Conservation (phyloP, 2,329 filamentous ascomycete species). For the Diaporthe sp. region DNA sequence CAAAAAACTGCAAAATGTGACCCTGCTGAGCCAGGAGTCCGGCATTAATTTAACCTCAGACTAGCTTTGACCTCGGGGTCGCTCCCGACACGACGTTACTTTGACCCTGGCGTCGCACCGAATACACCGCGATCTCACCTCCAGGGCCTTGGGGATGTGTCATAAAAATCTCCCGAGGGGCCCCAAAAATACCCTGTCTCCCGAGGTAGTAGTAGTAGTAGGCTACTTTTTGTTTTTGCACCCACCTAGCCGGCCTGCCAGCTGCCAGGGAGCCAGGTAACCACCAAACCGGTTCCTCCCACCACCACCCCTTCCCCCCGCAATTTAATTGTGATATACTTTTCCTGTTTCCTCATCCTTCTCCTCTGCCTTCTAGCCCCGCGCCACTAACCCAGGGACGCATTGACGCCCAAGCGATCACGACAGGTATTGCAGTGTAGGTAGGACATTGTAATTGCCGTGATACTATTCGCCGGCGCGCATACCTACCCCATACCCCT, state of each 20-base stretch:
- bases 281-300: neutral
- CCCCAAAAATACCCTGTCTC: slow-evolving; percentile 1
- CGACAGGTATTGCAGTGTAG: neutral
- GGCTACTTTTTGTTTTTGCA: neutral
- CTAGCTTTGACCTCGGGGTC: slow-evolving; percentile 11
- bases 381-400: neutral
- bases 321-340: neutral
- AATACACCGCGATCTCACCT: neutral
- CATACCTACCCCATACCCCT: neutral
- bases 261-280: neutral
- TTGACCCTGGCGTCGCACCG: neutral
- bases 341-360: neutral
- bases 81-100: slow-evolving; percentile 23
- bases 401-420: neutral
- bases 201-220: neutral
- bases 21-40: neutral
- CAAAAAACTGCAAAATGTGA: neutral
- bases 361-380: neutral
- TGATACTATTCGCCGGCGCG: neutral
- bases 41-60: slow-evolving; percentile 14
- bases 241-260: neutral
- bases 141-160: neutral
- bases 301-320: neutral
- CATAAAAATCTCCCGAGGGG: neutral
- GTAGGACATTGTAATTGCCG: neutral